phyloP scores from a whole-genome alignment of 139 green algal genomes.

The Chlorella sp. region DNA sequence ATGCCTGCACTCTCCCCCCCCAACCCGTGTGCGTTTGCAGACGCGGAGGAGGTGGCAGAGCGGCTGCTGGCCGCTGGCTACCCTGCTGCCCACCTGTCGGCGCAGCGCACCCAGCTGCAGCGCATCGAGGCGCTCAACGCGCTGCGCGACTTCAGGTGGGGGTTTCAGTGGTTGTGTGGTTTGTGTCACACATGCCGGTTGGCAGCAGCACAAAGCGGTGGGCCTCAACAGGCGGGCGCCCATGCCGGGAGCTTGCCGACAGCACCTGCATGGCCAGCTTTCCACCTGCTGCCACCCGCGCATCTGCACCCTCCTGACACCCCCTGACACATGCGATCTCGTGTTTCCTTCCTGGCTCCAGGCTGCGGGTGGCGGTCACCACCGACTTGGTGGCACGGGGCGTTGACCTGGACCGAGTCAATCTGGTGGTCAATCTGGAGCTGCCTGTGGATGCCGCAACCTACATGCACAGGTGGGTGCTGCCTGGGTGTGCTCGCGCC shows the following conservation, averaged over 20 bases:
- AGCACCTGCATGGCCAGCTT: too few relatives aligned
- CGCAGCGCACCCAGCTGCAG: slow-evolving; percentile 62
- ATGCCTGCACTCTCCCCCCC: not conserved
- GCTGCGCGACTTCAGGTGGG: slow-evolving; percentile 64
- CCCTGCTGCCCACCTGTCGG: slow-evolving; percentile 72
- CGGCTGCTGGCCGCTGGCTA: slow-evolving; percentile 65
- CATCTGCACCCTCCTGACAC: too few relatives aligned
- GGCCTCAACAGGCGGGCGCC: too few relatives aligned
- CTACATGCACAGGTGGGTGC: slow-evolving; percentile 54
- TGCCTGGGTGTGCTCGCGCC: too few relatives aligned
- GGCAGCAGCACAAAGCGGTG: too few relatives aligned
- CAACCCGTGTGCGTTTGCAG: not conserved
- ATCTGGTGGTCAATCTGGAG: slow-evolving; percentile 85
- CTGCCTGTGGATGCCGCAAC: slow-evolving; percentile 67
- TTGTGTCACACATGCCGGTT: not conserved
- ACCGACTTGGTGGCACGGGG: slow-evolving; percentile 86
- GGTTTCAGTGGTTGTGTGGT: not conserved
- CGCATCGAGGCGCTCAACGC: slow-evolving; percentile 67
- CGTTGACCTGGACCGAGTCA: slow-evolving; percentile 86
- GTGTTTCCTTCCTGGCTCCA: too few relatives aligned
- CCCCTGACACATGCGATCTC: too few relatives aligned
- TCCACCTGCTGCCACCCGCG: too few relatives aligned
- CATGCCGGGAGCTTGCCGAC: too few relatives aligned
- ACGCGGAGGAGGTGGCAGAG: slow-evolving; percentile 66
- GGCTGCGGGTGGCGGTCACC: slow-evolving; percentile 73